Evolutionary conservation across 371 early-diverging fungal genomes (phyloP).

Genomic region (Mucor racemosus): DNA sequence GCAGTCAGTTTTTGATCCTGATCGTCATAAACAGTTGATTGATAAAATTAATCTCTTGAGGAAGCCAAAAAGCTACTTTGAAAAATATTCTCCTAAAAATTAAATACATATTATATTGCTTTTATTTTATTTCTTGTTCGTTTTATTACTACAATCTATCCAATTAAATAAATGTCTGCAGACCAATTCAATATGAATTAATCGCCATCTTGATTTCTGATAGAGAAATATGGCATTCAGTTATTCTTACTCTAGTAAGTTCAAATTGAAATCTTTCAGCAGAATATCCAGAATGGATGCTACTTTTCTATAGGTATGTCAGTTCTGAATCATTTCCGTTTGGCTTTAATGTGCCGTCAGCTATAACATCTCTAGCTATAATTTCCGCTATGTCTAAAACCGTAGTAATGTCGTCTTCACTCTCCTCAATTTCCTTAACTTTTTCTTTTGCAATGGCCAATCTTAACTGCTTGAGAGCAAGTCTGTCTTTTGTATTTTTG

Average conservation of each 20-base stretch:
- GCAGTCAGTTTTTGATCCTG: too few species aligned
- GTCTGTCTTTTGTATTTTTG: constrained; percentile 13
- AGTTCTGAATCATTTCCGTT: constrained; percentile 17
- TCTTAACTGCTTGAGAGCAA: constrained; percentile 22
- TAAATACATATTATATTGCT: too few species aligned
- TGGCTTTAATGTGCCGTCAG: not conserved
- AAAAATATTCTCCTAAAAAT: too few species aligned
- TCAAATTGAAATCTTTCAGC: constrained; percentile 22
- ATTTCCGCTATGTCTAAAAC: constrained; percentile 1
- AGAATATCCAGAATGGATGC: constrained; percentile 24
- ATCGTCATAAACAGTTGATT: too few species aligned
- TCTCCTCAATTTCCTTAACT: constrained; percentile 16
- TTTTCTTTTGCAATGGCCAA: constrained; percentile 19
- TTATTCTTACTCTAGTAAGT: constrained; percentile 25
- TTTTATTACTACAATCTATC: too few species aligned
- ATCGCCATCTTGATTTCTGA: too few species aligned
- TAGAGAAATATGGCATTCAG: too few species aligned
- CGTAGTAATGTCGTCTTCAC: constrained; percentile 17
- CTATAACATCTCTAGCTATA: constrained; percentile 18
- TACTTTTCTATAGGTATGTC: constrained; percentile 23
- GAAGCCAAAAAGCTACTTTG: too few species aligned
- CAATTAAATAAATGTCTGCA: too few species aligned
- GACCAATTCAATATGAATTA: too few species aligned
- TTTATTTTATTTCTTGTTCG: too few species aligned
- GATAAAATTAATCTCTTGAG: too few species aligned